phyloP scores from a whole-genome alignment of 2,329 filamentous ascomycete genomes.

The Coccinonectria pachysandricola region DNA sequence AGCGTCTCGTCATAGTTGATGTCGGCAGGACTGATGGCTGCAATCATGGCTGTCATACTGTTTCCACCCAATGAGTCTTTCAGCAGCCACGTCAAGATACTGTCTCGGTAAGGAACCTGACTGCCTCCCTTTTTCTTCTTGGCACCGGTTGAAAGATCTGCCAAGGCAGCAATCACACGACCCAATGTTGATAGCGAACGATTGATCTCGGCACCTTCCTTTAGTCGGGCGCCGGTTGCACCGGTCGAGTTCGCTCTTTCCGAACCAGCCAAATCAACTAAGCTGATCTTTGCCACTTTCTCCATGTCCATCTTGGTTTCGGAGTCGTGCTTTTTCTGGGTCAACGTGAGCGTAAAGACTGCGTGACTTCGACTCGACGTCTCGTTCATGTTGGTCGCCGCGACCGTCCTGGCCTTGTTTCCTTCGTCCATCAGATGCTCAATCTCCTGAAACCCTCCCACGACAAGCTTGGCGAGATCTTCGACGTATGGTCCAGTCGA shows the following conservation, averaged over 20 bases:
- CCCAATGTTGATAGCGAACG: conserved; percentile 90
- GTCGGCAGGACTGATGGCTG: conserved; percentile 92
- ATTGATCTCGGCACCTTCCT: conserved; percentile 98
- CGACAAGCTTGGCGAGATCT: conserved; percentile 89
- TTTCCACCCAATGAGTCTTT: conserved; percentile 97
- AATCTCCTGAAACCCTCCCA: conserved; percentile 88
- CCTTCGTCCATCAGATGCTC: conserved; percentile 98
- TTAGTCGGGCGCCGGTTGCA: conserved; percentile 85
- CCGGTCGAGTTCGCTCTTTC: conserved; percentile 96
- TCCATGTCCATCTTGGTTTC: conserved; percentile 97
- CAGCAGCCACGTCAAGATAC: conserved; percentile 87
- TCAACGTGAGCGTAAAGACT: conserved; percentile 92
- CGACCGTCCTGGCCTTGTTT: conserved; percentile 96
- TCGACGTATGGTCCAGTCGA: conserved; percentile 97
- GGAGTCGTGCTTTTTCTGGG: conserved; percentile 81
- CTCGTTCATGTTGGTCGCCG: conserved; percentile 99
- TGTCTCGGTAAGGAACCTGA: conserved; percentile 93
- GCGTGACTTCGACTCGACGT: conserved; percentile 97
- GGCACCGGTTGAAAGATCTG: conserved; percentile 78
- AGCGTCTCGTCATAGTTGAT: conserved; percentile 99
- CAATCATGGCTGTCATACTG: conserved; percentile 99
- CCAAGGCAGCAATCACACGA: conserved; percentile 91
- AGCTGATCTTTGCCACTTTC: conserved; percentile 94
- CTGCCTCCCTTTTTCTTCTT: conserved; percentile 62
- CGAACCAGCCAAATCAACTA: conserved; percentile 95